Conservation (phyloP, 2,329 filamentous ascomycete species). For the Onygenales sp. region DNA sequence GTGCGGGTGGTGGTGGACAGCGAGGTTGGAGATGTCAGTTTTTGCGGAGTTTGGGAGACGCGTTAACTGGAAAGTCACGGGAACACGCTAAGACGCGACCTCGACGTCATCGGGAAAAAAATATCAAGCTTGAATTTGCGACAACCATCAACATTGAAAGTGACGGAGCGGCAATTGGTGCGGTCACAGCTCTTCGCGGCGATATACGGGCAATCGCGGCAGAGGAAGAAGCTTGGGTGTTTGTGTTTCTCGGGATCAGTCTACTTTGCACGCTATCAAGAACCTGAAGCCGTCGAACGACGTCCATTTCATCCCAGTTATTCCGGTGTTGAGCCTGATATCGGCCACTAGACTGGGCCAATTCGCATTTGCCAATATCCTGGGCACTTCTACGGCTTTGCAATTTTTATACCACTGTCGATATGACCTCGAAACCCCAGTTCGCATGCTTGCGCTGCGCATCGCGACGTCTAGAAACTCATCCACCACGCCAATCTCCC, state of each 20-base stretch:
- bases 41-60: neutral
- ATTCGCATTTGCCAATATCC: no score
- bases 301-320: no score
- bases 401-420: neutral
- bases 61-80: slow-evolving; percentile 3
- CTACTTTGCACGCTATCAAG: no score
- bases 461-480: neutral
- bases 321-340: no score
- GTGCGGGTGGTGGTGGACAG: neutral
- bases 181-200: neutral
- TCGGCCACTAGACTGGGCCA: no score
- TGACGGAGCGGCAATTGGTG: neutral
- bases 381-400: neutral
- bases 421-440: slow-evolving; percentile 3
- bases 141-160: neutral
- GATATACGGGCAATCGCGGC: no score
- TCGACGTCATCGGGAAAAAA: slow-evolving; percentile 6
- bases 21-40: neutral
- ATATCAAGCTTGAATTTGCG: neutral
- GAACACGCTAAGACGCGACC: slow-evolving; percentile 2
- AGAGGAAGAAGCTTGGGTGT: no score
- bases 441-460: slow-evolving; percentile 4
- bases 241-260: no score
- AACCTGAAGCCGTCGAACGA: no score
- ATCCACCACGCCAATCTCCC: neutral